phyloP scores from a whole-genome alignment of 352 stramenopile species.

The Globisporangium nagaii region DNA sequence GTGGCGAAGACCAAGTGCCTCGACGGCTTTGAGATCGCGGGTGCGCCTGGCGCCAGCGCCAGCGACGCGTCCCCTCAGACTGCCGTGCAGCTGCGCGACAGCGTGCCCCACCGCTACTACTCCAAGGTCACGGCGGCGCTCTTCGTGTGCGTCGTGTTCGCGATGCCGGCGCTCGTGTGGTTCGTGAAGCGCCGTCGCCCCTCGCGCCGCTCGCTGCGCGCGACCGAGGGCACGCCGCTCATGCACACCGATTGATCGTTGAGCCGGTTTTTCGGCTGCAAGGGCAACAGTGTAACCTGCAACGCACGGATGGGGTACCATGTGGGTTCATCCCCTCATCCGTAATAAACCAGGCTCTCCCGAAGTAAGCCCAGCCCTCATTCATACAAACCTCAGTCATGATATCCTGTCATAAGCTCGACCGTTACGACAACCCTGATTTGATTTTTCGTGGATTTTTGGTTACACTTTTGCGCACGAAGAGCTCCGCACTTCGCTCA shows the following conservation, averaged over 20 bases:
- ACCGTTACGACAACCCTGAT: no score
- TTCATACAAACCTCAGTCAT: background rate
- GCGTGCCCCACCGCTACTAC: background rate
- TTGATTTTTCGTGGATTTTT: conserved; percentile 7
- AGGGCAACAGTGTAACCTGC: background rate
- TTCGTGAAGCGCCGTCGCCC: conserved; percentile 11
- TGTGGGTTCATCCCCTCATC: background rate
- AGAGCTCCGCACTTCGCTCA: conserved; percentile 6
- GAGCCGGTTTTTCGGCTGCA: background rate
- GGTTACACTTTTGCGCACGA: background rate
- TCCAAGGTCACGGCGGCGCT: background rate
- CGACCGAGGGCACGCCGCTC: conserved; percentile 10
- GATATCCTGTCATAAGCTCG: background rate
- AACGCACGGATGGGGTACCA: no score
- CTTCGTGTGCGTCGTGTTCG: conserved; percentile 3
- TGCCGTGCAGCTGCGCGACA: background rate
- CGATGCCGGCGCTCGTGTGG: conserved; percentile 10
- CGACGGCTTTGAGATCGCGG: conserved; percentile 11
- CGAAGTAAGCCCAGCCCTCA: background rate
- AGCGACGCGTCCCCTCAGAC: background rate
- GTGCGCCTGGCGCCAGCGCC: background rate
- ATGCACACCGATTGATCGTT: conserved; percentile 6
- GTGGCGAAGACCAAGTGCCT: conserved; percentile 61
- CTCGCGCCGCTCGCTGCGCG: conserved; percentile 1
- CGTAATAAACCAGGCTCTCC: background rate